Evolutionary conservation across 2,329 filamentous ascomycete species (phyloP), one percentile per base, ranked within the genome.

Genomic region (Talaromyces funiculosus): DNA sequence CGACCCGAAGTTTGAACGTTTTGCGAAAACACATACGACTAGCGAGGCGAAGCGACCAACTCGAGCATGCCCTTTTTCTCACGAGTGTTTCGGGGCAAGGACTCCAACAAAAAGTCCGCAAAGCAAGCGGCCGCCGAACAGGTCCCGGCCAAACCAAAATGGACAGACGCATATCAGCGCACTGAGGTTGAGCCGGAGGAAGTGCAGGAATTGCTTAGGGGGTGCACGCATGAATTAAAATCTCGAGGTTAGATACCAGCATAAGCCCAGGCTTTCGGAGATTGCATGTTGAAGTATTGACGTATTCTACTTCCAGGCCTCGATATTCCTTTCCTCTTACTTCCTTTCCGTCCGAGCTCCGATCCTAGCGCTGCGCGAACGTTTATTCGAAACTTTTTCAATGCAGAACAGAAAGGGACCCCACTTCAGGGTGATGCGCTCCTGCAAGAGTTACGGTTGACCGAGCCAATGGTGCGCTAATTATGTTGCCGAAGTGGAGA

Each of bases 351-450:
- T 68, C 94, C 93, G 22, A 91, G 90, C 29, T 94, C 92, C 64
- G 92, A 99, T 72, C 89, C 93, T 45, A 94, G 90, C 75, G 90
- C 90, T 57, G 92, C 95, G 63, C 90, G 92, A 72, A 93, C 89
- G 22, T 97, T 97, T 69, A 84, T 99, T 68, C 88, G 91, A 71
- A 92, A 93, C 77, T 97, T 91, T 77, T 99, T 97, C 80, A 89
- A 89, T 71, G 80, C 80, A 73, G 82, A 78, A 77, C 81, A 88
- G 62, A 81, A 81, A 61, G 79, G 88, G 37, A 69, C 72, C 2
- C 78, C 80, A 57, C 80, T 82, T 62, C 83, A 80, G 51, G 92
- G 92, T 47, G 87, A 92, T 63, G 77, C 79, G 51, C 81, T 99
- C 71, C 79, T 84, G 63, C 92, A 94, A 74, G 94, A 99, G 78